Evolutionary conservation across 805 yeast species (phyloP), one percentile per base, ranked within the genome.

Genomic region (Ogataea neopini): DNA sequence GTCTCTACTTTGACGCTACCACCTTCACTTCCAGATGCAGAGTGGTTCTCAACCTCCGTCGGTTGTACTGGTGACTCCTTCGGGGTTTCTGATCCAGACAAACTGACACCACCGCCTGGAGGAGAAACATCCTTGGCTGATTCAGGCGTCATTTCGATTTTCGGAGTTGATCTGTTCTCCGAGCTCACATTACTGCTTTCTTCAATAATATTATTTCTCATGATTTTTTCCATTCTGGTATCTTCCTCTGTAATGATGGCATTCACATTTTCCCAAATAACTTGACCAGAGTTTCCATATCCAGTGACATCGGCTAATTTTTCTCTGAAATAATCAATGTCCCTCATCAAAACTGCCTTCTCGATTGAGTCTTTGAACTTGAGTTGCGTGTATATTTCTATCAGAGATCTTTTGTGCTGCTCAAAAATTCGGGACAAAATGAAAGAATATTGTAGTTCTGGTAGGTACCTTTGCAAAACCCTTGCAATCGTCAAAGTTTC

Each of bases 401-500:
- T 71, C 23, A 86, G 67, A 11, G 74, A 60, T 35, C 73, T 71
- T 60, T 84, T 83, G 61, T 83, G 84, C 52, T 77, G 76, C 40
- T 76, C 83, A 55, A 80, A 79, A 2, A 80, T 77, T 44, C 71
- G 73, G 59, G 74, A 71, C 45, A 80, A 60, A 23, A 80, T 70
- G 4, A 68, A 51, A 5, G 76, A 57, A 51, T 74, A 74, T 46
- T 79, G 80, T 14, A 66, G 52, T 41, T 73, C 73, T 0, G 86
- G 80, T 33, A 86, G 66, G 58, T 82, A 81, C 49, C 79, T 76
- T 34, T 74, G 75, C 22, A 85, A 69, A 5, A 83, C 84, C 49
- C 79, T 76, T 2, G 82, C 71, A 22, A 86, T 81, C 0, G 86
- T 80, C n/a, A 73, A 57, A 0, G 88, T 82, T 49, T 86, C 90